phyloP scores from a whole-genome alignment of 257 asterid genomes.

The Przewalskia tangutica region DNA sequence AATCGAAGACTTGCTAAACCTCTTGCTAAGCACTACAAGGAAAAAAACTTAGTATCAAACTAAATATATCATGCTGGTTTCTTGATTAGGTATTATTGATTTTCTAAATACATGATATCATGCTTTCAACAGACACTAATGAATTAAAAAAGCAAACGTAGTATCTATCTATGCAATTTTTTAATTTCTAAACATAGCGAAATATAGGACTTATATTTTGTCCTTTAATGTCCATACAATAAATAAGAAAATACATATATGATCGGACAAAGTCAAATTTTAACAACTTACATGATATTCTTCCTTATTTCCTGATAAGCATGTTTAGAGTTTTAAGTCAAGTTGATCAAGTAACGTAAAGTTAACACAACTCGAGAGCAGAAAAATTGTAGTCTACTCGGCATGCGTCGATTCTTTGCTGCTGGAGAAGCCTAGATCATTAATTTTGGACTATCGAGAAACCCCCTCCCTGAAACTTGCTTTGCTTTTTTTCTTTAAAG shows the following conservation, averaged over 20 bases:
- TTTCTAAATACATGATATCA: background rate
- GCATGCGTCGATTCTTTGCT: too few species aligned
- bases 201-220: background rate
- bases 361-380: background rate
- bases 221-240: background rate
- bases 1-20: too few species aligned
- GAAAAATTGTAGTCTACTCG: too few species aligned
- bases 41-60: too few species aligned
- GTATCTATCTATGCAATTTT: background rate
- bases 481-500: too few species aligned
- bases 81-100: too few species aligned
- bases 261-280: background rate
- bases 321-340: background rate
- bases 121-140: background rate
- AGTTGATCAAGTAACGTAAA: background rate
- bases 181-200: background rate
- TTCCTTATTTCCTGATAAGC: background rate
- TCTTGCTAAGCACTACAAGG: too few species aligned
- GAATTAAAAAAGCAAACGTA: background rate
- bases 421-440: too few species aligned
- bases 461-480: too few species aligned
- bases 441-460: too few species aligned
- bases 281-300: background rate
- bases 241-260: background rate
- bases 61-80: too few species aligned